Conservation (phyloP, 2,329 filamentous ascomycete genomes). For the Diplodia seriata region DNA sequence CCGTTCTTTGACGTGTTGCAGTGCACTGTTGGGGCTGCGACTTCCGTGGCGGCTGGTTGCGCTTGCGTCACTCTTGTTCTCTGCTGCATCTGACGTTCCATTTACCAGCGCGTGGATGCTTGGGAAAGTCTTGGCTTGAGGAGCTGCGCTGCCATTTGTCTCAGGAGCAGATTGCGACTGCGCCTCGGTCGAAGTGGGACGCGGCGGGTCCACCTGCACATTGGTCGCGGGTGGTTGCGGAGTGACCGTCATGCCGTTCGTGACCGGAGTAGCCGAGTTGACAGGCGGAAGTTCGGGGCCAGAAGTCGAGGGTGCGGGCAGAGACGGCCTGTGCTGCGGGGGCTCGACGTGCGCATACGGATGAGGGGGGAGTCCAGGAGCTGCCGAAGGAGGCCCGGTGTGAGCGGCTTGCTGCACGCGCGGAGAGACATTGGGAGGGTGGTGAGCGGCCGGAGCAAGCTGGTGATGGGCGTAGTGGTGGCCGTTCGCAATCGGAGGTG, state of each 20-base stretch:
- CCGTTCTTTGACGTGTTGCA: slow-evolving; percentile 27
- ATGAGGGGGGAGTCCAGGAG: slow-evolving; percentile 56
- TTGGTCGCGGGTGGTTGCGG: slow-evolving; percentile 40
- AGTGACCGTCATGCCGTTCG: slow-evolving; percentile 35
- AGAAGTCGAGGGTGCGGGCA: slow-evolving; percentile 9
- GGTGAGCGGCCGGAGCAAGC: slow-evolving; percentile 37
- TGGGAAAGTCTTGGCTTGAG: slow-evolving; percentile 56
- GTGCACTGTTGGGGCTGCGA: slow-evolving; percentile 45
- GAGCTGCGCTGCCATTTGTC: slow-evolving; percentile 38
- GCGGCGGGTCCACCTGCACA: slow-evolving; percentile 37
- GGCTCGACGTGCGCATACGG: slow-evolving; percentile 33
- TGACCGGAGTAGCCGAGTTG: slow-evolving; percentile 34
- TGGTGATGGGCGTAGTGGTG: slow-evolving; percentile 41
- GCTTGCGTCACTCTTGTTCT: slow-evolving; percentile 41
- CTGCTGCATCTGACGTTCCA: slow-evolving; percentile 39
- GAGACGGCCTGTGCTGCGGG: slow-evolving; percentile 32
- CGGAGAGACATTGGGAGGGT: slow-evolving; percentile 48
- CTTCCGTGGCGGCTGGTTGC: slow-evolving; percentile 51
- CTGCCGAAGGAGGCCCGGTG: slow-evolving; percentile 48
- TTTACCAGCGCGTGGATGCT: slow-evolving; percentile 60
- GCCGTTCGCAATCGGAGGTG: slow-evolving; percentile 43
- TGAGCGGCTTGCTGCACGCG: slow-evolving; percentile 51
- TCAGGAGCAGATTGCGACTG: slow-evolving; percentile 49
- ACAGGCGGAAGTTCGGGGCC: slow-evolving; percentile 48
- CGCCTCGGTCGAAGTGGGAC: slow-evolving; percentile 56